Evolutionary conservation across 2,329 filamentous ascomycete genomes (phyloP).

Genomic region (Botrytis tulipae): DNA sequence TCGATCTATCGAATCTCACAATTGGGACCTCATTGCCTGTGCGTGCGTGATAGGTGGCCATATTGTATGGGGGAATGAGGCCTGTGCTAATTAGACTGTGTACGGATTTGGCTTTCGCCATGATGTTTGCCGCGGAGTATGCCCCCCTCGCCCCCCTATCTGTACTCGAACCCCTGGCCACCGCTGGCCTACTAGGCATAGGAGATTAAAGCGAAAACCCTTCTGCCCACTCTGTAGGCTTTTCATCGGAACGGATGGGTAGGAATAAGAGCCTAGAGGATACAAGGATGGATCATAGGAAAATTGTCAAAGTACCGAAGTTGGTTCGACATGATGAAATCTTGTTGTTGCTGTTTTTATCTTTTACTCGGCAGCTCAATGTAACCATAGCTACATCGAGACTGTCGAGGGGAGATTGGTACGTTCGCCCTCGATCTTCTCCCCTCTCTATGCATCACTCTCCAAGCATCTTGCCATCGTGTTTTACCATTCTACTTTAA

Average conservation of each 20-base stretch:
- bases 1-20: conserved; percentile 12
- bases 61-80: conserved; percentile 2
- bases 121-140: not conserved
- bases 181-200: not conserved
- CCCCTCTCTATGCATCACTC: not conserved
- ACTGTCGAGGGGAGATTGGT: not conserved
- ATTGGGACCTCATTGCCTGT: conserved; percentile 1
- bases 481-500: not conserved
- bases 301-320: conserved; percentile 2
- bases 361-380: not conserved
- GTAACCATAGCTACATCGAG: not conserved
- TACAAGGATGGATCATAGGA: not conserved
- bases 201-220: conserved; percentile 11
- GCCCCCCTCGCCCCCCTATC: not conserved
- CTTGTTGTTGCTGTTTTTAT: not conserved
- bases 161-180: not conserved
- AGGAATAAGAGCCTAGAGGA: not conserved
- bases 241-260: not conserved
- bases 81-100: not conserved
- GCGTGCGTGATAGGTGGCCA: not conserved
- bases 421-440: not conserved
- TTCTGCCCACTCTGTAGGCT: not conserved
- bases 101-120: conserved; percentile 3
- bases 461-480: not conserved
- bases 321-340: not conserved